Base-by-base conservation (phyloP, 2,329 filamentous ascomycete genomes). In the Apiospora phragmitis region DNA sequence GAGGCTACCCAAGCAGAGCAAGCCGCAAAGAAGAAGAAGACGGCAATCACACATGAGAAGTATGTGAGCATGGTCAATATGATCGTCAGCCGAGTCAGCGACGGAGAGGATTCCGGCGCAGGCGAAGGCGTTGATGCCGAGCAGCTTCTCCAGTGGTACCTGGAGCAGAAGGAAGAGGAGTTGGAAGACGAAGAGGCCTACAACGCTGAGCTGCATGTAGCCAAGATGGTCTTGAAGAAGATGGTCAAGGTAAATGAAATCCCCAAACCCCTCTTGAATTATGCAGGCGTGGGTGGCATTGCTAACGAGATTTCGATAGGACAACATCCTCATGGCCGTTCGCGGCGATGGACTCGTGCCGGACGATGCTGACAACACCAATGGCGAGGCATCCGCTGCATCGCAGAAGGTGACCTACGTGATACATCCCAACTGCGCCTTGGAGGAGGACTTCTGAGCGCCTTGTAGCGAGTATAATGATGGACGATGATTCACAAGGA, bases 31-130 rank as follows among this genome's bases (percentile, higher is more conserved):
- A 85, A 87, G 75, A 94, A 92, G 83, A 96, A 93, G 69, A 96
- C 94, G 70, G 78, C 78, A 77, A 95, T 99, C 79, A 97, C 94
- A 4, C 97, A 97, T 78, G 95, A 98, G 77, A 96, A 97, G 82
- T 99, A 97, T 82, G 93, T 95, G 80, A 88, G 89, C 77, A 97
- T 98, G 81, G 89, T 97, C 71, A 97, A 97, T 80, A 83, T 93
- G 77, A 86, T 99, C 65, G 93, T 98, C 41, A 89, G 91, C 75
- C 90, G 92, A 32, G 90, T 99, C 76, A 94, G 92, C 76, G 92
- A 95, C 70, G 94, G 97, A 77, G 94, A 98, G 81, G 81, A 87
- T 8, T 85, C 86, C 45, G 86, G 85, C 14, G 89, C 85, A 0
- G 94, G 93, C 51, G 94, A 97, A 75, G 96, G 96, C 70, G 91